These are phyloP conservation scores for Circinella minor DNA, from an alignment of 371 early-diverging fungal genomes.

Conservation along the genomic window DNA sequence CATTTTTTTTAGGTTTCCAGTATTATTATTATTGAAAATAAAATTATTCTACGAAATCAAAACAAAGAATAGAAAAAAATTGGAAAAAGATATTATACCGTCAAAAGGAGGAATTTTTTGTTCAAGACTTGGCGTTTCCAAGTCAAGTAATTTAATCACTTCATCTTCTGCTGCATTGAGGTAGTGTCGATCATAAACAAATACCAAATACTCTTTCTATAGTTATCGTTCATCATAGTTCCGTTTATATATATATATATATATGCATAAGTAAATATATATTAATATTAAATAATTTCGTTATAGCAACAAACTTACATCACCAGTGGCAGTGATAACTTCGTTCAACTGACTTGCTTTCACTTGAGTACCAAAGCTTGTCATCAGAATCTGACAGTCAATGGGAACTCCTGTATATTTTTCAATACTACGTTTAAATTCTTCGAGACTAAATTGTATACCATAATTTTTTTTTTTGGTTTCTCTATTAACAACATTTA, in stretches of 20 bases:
- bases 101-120: slow-evolving; percentile 33
- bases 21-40: not conserved
- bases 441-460: slow-evolving; percentile 43
- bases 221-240: not conserved
- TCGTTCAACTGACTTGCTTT: slow-evolving; percentile 55
- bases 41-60: not conserved
- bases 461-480: not conserved
- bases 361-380: slow-evolving; percentile 61
- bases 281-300: too few species aligned
- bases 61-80: not conserved
- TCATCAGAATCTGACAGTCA: slow-evolving; percentile 65
- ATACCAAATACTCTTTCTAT: slow-evolving; percentile 51
- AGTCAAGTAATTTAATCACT: slow-evolving; percentile 34
- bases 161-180: slow-evolving; percentile 34
- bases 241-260: too few species aligned
- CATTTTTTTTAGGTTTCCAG: not conserved
- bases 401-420: slow-evolving; percentile 52
- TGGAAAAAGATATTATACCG: slow-evolving; percentile 20
- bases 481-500: not conserved
- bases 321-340: slow-evolving; percentile 52
- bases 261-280: too few species aligned
- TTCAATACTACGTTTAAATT: slow-evolving; percentile 54
- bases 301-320: slow-evolving; percentile 34
- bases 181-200: slow-evolving; percentile 51
- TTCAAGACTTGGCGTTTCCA: slow-evolving; percentile 44